Conservation (phyloP, 2,329 filamentous ascomycete species). For the Pseudophaeomoniella oleicola region DNA sequence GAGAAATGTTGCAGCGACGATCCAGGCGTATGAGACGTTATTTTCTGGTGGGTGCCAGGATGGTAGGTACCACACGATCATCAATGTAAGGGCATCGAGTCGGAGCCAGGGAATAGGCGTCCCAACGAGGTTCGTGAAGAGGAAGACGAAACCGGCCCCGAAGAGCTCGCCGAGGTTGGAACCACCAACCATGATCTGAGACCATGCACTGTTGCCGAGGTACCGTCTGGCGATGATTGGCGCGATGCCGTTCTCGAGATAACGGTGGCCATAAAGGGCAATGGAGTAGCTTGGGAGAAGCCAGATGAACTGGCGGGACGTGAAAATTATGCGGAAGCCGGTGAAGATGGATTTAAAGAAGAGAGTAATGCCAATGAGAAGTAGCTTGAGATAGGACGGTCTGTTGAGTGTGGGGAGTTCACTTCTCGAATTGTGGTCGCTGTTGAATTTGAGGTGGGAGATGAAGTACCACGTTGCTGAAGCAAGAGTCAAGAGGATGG, state of each 20-base stretch:
- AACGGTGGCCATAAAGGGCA: conserved; percentile 35
- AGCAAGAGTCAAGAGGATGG: conserved; percentile 30
- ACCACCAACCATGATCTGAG: conserved; percentile 36
- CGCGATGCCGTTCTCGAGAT: conserved; percentile 34
- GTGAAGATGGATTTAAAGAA: conserved; percentile 33
- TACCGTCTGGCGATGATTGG: conserved; percentile 32
- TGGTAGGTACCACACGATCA: conserved; percentile 35
- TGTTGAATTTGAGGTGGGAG: conserved; percentile 19
- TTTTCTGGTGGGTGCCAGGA: conserved; percentile 27
- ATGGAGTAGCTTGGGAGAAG: conserved; percentile 34
- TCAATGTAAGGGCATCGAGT: conserved; percentile 29
- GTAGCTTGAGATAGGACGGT: conserved; percentile 20
- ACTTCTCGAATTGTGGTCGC: conserved; percentile 12
- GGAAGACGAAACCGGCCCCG: conserved; percentile 33
- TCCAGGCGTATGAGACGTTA: conserved; percentile 31
- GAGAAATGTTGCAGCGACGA: conserved; percentile 29
- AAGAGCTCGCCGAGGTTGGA: conserved; percentile 36
- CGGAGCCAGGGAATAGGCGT: conserved; percentile 38
- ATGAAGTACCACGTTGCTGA: conserved; percentile 32
- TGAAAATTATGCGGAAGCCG: conserved; percentile 32
- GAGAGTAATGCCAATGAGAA: conserved; percentile 24
- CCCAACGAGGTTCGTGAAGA: conserved; percentile 32
- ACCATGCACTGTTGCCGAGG: conserved; percentile 33
- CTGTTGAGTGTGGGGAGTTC: conserved; percentile 9
- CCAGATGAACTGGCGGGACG: conserved; percentile 34